Evolutionary conservation across 2,329 filamentous ascomycete species (phyloP).

Genomic region (Paecilomyces niveus): DNA sequence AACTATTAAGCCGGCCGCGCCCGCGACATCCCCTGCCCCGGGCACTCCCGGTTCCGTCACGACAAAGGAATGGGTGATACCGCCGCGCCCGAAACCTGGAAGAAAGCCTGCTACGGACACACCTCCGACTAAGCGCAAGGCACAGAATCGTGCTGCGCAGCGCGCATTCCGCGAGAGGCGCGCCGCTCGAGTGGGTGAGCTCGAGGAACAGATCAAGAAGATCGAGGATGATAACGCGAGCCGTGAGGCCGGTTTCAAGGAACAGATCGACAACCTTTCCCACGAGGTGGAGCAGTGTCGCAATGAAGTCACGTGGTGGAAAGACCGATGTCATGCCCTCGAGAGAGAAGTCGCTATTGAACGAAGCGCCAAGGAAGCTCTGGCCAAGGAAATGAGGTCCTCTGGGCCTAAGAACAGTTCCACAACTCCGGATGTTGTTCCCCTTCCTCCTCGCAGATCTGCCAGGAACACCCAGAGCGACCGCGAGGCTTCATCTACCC

Average conservation of each 20-base stretch:
- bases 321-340: conserved; percentile 51
- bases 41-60: conserved; percentile 52
- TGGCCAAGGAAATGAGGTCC: conserved; percentile 35
- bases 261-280: conserved; percentile 52
- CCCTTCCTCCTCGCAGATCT: conserved; percentile 26
- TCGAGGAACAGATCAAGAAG: conserved; percentile 45
- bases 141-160: conserved; percentile 89
- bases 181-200: conserved; percentile 71
- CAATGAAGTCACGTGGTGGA: conserved; percentile 41
- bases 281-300: conserved; percentile 60
- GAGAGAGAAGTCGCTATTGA: conserved; percentile 53
- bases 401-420: conserved; percentile 17
- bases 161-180: conserved; percentile 82
- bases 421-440: conserved; percentile 29
- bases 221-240: conserved; percentile 42
- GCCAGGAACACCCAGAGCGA: conserved; percentile 11
- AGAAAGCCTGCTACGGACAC: conserved; percentile 92
- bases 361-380: conserved; percentile 35
- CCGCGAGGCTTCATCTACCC: neutral
- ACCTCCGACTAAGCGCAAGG: conserved; percentile 85
- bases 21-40: conserved; percentile 27
- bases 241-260: conserved; percentile 44
- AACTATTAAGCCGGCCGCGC: conserved; percentile 31
- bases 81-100: conserved; percentile 78
- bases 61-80: conserved; percentile 78